Evolutionary conservation across 768 basidiomycete genomes (phyloP).

Genomic region (Tulasnella sp.): DNA sequence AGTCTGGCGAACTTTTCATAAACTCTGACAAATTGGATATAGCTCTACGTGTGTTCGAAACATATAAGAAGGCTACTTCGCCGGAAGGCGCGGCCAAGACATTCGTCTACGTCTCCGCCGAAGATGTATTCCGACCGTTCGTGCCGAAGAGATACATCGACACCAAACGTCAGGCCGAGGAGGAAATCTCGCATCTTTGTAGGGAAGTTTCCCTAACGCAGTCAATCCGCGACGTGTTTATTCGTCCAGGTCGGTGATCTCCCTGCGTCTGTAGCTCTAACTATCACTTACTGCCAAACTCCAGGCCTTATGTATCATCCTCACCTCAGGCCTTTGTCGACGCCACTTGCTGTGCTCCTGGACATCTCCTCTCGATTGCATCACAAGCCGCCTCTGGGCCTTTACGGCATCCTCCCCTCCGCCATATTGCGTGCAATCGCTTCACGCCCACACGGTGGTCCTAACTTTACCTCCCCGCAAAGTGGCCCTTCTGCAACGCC

Average conservation of each 20-base stretch:
- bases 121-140: conserved; percentile 81
- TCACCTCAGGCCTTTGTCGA: conserved; percentile 79
- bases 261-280: background rate
- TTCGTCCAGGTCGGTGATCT: conserved; percentile 69
- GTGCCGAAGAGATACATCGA: conserved; percentile 79
- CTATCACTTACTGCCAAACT: conserved; percentile 3
- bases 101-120: conserved; percentile 92
- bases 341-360: conserved; percentile 71
- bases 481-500: background rate
- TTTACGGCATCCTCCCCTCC: conserved; percentile 48
- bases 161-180: conserved; percentile 89
- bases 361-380: conserved; percentile 71
- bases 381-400: conserved; percentile 38
- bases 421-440: conserved; percentile 38
- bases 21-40: conserved; percentile 11
- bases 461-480: conserved; percentile 18
- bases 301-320: conserved; percentile 93
- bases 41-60: conserved; percentile 69
- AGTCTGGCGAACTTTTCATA: background rate
- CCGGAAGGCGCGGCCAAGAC: conserved; percentile 17
- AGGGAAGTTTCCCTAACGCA: conserved; percentile 23
- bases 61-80: conserved; percentile 34
- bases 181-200: conserved; percentile 47
- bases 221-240: conserved; percentile 59
- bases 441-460: conserved; percentile 20